Conservation (phyloP, 257 asterid genomes). For the Ballota nigra region DNA sequence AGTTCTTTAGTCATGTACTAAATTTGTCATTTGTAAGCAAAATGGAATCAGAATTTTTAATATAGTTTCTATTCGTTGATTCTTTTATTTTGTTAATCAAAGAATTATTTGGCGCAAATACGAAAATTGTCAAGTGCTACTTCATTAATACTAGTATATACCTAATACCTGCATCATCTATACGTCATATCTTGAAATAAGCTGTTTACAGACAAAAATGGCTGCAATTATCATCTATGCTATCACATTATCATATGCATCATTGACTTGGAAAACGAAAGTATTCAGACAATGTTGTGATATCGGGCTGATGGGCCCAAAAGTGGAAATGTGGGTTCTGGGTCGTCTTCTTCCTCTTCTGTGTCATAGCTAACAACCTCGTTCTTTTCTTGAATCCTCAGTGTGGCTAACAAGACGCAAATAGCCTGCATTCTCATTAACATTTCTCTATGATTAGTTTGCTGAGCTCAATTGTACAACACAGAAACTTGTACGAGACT, state of each 20-base stretch:
- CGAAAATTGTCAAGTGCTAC: not conserved
- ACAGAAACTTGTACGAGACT: not conserved
- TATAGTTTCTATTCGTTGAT: not conserved
- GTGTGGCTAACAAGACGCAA: conserved; percentile 45
- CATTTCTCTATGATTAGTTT: not conserved
- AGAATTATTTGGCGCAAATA: not conserved
- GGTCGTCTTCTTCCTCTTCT: conserved; percentile 20
- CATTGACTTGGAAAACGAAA: not conserved
- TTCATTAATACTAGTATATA: not conserved
- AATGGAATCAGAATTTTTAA: not conserved
- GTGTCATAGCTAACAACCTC: conserved; percentile 20
- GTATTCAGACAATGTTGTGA: conserved; percentile 23
- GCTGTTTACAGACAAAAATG: not conserved
- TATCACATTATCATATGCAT: not conserved
- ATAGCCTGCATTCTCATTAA: conserved; percentile 39
- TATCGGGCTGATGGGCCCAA: conserved; percentile 20
- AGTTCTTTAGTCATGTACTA: conserved; percentile 6
- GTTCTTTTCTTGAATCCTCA: conserved; percentile 32
- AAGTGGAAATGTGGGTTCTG: conserved; percentile 28
- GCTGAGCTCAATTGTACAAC: not conserved
- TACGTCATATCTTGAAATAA: not conserved
- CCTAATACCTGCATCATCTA: not conserved
- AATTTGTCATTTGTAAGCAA: conserved; percentile 1
- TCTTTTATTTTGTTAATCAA: not conserved
- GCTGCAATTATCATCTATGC: not conserved